Conservation (phyloP, 1,284 basidiomycete genomes). For the Ceratobasidium sp. region DNA sequence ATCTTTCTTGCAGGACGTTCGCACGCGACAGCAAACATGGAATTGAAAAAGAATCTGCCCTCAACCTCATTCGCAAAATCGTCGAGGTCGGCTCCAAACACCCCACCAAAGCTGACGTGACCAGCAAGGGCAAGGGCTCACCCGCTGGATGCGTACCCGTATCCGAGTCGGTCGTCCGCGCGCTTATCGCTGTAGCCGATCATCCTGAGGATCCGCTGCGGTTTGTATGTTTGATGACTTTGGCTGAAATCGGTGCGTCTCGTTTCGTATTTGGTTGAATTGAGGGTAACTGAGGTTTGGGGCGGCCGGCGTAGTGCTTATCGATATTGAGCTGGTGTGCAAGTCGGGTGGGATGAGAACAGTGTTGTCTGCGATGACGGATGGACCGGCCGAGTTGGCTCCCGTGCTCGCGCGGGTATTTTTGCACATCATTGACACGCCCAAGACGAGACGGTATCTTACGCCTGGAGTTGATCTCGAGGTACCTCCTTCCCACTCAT, state of each 20-base stretch:
- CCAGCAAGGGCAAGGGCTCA: conserved; percentile 51
- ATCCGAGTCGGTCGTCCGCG: conserved; percentile 85
- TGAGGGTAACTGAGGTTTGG: not conserved
- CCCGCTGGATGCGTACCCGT: conserved; percentile 68
- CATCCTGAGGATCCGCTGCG: conserved; percentile 92
- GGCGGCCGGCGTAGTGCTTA: conserved; percentile 67
- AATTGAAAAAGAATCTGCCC: conserved; percentile 93
- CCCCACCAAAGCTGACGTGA: conserved; percentile 15
- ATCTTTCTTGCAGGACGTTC: conserved; percentile 70
- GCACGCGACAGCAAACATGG: conserved; percentile 87
- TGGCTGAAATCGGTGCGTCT: conserved; percentile 85
- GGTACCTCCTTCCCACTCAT: conserved; percentile 63
- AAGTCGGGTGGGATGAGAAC: conserved; percentile 89
- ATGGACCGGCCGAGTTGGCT: conserved; percentile 88
- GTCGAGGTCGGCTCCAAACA: conserved; percentile 73
- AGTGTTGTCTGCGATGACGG: conserved; percentile 86
- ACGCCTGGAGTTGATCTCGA: conserved; percentile 91
- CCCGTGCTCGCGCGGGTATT: conserved; percentile 89
- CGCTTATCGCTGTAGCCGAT: conserved; percentile 93
- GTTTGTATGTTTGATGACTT: conserved; percentile 86
- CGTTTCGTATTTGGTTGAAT: conserved; percentile 1
- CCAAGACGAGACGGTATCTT: conserved; percentile 84
- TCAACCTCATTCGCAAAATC: conserved; percentile 90
- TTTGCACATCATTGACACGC: conserved; percentile 87
- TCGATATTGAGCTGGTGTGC: conserved; percentile 88